Percentiles rank a stretch among this genome's conserved stretches.
Evolutionary conservation across 2,329 filamentous ascomycete genomes (phyloP).

Genomic region (Paracoccidioides lutzii): DNA sequence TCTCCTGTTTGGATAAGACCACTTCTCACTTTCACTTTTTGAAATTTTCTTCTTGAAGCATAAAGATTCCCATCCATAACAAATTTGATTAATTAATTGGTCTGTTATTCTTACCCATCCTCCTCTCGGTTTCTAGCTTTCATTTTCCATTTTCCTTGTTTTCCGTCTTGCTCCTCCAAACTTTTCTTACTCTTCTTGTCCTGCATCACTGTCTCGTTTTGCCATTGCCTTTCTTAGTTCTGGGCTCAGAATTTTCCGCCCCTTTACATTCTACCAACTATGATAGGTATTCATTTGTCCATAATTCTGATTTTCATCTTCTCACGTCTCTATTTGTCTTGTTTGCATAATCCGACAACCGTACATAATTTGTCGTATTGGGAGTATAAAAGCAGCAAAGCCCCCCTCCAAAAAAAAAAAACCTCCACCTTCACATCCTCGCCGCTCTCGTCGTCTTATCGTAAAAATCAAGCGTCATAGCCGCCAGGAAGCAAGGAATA

Average conservation of each 20-base stretch:
- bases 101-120: too few relatives aligned
- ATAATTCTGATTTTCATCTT: not conserved
- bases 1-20: not conserved
- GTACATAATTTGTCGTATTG: not conserved
- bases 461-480: constrained; percentile 84
- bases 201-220: too few relatives aligned
- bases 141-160: too few relatives aligned
- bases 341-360: not conserved
- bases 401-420: not conserved
- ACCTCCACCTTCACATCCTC: constrained; percentile 11
- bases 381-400: not conserved
- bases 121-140: too few relatives aligned
- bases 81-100: not conserved
- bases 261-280: not conserved
- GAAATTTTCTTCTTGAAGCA: not conserved
- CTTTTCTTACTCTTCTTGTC: not conserved
- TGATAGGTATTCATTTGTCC: not conserved
- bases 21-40: not conserved
- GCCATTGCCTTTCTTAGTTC: too few relatives aligned
- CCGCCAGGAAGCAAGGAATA: constrained; percentile 85
- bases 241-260: too few relatives aligned
- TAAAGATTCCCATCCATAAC: not conserved
- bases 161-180: not conserved
- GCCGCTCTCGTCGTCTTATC: constrained; percentile 43
- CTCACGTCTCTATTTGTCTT: not conserved